Conservation (phyloP, 495 filamentous ascomycete genomes). For the Tuber calosporum region DNA sequence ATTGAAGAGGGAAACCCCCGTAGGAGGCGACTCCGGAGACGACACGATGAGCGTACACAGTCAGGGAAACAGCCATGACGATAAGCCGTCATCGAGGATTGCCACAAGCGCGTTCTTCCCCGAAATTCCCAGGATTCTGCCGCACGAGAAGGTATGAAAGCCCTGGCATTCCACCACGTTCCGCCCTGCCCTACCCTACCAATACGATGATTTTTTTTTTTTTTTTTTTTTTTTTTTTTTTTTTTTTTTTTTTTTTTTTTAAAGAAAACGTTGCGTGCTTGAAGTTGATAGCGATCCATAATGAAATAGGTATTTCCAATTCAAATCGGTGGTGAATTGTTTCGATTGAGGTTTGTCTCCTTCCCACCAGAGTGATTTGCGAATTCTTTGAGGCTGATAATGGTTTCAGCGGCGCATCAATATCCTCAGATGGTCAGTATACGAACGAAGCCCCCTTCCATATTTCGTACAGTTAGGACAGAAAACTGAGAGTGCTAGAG, state of each 20-base stretch:
- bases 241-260: too few species aligned
- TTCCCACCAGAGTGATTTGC: background rate
- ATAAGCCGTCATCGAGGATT: constrained; percentile 23
- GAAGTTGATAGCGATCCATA: background rate
- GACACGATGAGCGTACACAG: constrained; percentile 34
- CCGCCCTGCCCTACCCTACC: background rate
- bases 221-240: too few species aligned
- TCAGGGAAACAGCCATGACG: constrained; percentile 27
- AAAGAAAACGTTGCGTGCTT: background rate
- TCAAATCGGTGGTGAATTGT: constrained; percentile 86
- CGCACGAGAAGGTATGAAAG: constrained; percentile 51
- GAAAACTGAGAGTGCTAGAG: constrained; percentile 56
- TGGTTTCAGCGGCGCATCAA: constrained; percentile 63
- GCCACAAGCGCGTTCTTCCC: constrained; percentile 34
- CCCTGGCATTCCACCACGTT: background rate
- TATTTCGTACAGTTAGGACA: constrained; percentile 22
- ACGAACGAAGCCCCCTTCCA: constrained; percentile 10
- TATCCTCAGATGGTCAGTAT: constrained; percentile 87
- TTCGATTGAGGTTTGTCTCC: constrained; percentile 58
- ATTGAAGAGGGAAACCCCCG: constrained; percentile 9
- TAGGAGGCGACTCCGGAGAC: constrained; percentile 8
- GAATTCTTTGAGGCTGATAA: constrained; percentile 11
- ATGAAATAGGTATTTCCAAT: constrained; percentile 67
- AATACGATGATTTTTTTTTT: background rate
- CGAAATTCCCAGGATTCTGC: constrained; percentile 54